Base-by-base conservation (phyloP, 208 protist species). In the Wallacemonas rigidus region DNA sequence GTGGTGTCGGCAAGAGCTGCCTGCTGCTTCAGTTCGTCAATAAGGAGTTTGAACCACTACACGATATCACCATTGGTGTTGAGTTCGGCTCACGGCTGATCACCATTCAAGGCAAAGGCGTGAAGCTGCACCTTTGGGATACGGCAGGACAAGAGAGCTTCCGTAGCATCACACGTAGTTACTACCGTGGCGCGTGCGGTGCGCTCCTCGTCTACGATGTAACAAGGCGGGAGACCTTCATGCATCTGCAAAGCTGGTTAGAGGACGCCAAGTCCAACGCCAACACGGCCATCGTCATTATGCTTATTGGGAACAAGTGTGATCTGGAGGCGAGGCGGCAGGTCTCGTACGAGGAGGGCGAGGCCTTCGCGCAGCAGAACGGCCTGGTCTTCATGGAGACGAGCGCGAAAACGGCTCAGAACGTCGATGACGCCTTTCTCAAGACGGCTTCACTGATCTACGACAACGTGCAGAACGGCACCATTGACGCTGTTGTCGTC, bases 101-200 rank as follows among this genome's bases (percentile, higher is more conserved):
- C 55, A 89, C 85, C 11, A 96, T 99, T 56, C 90, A 99, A 45
- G 82, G 87, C 61, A 98, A 99, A 71, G 91, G 95, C 74, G 91
- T 99, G 12, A 99, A 99, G 84, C 89, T 99, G 11, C 98, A 99
- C 72, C 99, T 99, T 58, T 99, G 99, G 98, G 98, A 99, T 79
- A 99, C 98, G 4, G 92, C 93, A 6, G 90, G 94, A 5, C 92
- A 96, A 82, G 99, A 99, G 82, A 98, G 95, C 67, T 99, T 99
- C 86, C 94, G 98, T 26, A 99, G 97, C 72, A 99, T 99, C 84
- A 99, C 98, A 17, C 95, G 98, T 40, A 99, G 97, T 72, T 99
- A 99, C 91, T 99, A 99, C 84, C 92, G 99, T 71, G 99, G 99
- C 14, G 98, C 99, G 11, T 97, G 97, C 60, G 99, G 98, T 6